Conservation (phyloP, 2,329 filamentous ascomycete genomes). For the Sarocladiaceae sp. region DNA sequence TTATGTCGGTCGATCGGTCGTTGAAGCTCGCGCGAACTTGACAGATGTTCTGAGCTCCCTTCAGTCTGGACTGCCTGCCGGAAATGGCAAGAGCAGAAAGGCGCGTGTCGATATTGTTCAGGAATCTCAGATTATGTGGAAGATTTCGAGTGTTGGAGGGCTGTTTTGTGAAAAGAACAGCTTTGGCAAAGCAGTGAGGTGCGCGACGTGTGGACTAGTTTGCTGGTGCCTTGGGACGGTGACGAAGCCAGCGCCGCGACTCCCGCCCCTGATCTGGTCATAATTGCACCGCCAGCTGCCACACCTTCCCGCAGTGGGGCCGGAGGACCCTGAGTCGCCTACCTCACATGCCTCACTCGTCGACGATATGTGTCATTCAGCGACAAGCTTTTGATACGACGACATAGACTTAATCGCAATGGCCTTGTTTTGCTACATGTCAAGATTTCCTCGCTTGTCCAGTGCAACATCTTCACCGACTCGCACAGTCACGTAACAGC, state of each 20-base stretch:
- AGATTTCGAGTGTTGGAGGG: neutral
- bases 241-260: neutral
- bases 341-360: too few relatives aligned
- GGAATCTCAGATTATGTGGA: too few relatives aligned
- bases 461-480: too few relatives aligned
- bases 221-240: slow-evolving; percentile 4
- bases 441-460: too few relatives aligned
- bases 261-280: slow-evolving; percentile 4
- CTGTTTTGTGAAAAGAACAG: neutral
- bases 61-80: too few relatives aligned
- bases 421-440: too few relatives aligned
- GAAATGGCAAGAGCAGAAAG: too few relatives aligned
- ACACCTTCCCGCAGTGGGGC: slow-evolving; percentile 4
- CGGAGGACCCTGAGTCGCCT: neutral
- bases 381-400: too few relatives aligned
- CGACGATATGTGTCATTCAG: too few relatives aligned
- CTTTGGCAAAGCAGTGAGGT: neutral
- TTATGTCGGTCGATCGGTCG: neutral
- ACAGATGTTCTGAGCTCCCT: neutral
- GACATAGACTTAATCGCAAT: too few relatives aligned
- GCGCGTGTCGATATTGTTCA: too few relatives aligned
- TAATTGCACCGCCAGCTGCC: neutral
- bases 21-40: slow-evolving; percentile 3
- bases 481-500: too few relatives aligned
- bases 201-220: neutral